Conservation (phyloP, 805 yeast genomes). For the Candida succiphila region DNA sequence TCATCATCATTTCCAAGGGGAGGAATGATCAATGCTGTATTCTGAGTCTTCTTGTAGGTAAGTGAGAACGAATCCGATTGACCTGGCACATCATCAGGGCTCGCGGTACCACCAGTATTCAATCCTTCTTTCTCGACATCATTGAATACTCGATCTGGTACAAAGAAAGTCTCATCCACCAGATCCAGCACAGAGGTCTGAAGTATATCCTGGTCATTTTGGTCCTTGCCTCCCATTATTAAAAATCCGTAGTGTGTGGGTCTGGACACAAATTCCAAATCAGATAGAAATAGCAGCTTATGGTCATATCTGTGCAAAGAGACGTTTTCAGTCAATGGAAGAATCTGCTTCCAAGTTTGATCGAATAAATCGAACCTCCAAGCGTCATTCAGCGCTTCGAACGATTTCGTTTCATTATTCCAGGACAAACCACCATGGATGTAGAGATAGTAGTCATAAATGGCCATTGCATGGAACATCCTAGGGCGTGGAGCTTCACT, state of each 20-base stretch:
- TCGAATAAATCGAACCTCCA: slow-evolving; percentile 56
- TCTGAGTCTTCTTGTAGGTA: not conserved
- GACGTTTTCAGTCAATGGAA: slow-evolving; percentile 18
- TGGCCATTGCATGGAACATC: slow-evolving; percentile 49
- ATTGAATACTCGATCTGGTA: not conserved
- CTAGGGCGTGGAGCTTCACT: slow-evolving; percentile 32
- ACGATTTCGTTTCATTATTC: slow-evolving; percentile 23
- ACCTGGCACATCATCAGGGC: too few species aligned
- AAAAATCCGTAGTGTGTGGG: slow-evolving; percentile 37
- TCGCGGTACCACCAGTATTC: not conserved
- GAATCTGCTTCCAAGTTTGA: slow-evolving; percentile 42
- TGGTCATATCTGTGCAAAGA: slow-evolving; percentile 38
- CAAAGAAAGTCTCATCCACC: slow-evolving; percentile 21
- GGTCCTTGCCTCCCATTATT: slow-evolving; percentile 44
- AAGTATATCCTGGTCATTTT: slow-evolving; percentile 20
- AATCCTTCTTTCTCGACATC: not conserved
- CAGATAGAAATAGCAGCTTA: slow-evolving; percentile 31
- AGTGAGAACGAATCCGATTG: not conserved
- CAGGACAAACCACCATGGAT: slow-evolving; percentile 57
- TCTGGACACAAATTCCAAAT: slow-evolving; percentile 25
- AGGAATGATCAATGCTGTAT: slow-evolving; percentile 1
- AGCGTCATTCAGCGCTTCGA: slow-evolving; percentile 48
- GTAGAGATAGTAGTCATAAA: slow-evolving; percentile 39
- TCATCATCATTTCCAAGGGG: not conserved
- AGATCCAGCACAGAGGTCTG: slow-evolving; percentile 35